Conservation (phyloP, 257 asterid species). For the Henckelia pumila region DNA sequence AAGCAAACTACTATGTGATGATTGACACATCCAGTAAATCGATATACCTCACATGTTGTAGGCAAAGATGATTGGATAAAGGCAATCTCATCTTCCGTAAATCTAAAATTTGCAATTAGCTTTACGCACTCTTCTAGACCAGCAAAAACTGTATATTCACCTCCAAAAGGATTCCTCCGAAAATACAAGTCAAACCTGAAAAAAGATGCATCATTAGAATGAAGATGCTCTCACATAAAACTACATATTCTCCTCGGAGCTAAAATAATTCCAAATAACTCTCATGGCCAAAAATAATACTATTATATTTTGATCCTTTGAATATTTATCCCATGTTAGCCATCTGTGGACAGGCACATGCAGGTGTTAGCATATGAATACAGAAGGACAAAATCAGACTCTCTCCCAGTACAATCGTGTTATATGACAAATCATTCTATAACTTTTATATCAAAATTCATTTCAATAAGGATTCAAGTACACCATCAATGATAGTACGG, state of each 20-base stretch:
- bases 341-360: conserved; percentile 6
- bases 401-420: neutral
- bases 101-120: conserved; percentile 77
- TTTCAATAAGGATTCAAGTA: neutral
- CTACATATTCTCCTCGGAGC: conserved; percentile 4
- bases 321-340: neutral
- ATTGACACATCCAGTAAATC: conserved; percentile 11
- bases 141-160: conserved; percentile 92
- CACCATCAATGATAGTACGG: neutral
- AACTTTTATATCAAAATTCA: neutral
- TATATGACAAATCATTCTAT: conserved; percentile 10
- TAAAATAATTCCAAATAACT: neutral
- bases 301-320: neutral
- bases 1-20: conserved; percentile 8
- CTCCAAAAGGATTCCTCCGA: conserved; percentile 90
- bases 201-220: conserved; percentile 14
- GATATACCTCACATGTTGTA: conserved; percentile 79
- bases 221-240: conserved; percentile 25
- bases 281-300: conserved; percentile 17
- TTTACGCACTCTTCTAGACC: conserved; percentile 96
- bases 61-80: conserved; percentile 67
- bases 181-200: conserved; percentile 87
- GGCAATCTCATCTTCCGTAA: conserved; percentile 78
- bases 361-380: neutral
- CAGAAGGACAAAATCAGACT: neutral